phyloP scores from a whole-genome alignment of 306 rosid species.

The Canavalia ensiformis region DNA sequence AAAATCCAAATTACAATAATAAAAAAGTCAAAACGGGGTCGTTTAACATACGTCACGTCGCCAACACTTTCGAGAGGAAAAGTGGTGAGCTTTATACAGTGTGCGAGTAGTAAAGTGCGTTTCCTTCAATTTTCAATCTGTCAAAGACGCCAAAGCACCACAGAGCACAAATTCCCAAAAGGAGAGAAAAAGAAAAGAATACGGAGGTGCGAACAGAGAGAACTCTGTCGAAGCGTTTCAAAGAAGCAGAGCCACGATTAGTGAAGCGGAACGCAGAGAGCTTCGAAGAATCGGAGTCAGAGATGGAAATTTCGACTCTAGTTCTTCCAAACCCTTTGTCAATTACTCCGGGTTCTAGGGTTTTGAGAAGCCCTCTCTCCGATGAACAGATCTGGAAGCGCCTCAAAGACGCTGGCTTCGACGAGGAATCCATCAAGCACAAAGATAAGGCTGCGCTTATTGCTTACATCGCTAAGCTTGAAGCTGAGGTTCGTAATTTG shows the following conservation, averaged over 20 bases:
- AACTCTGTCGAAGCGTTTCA: slow-evolving; percentile 14
- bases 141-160: slow-evolving; percentile 18
- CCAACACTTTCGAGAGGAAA: neutral
- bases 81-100: slow-evolving; percentile 15
- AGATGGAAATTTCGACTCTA: slow-evolving; percentile 69
- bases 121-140: neutral
- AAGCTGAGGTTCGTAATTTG: slow-evolving; percentile 74
- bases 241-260: slow-evolving; percentile 14
- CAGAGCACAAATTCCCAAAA: slow-evolving; percentile 12
- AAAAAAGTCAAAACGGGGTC: slow-evolving; percentile 44
- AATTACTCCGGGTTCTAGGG: slow-evolving; percentile 88
- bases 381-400: slow-evolving; percentile 94
- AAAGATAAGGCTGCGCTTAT: slow-evolving; percentile 94
- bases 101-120: slow-evolving; percentile 40
- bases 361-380: slow-evolving; percentile 75
- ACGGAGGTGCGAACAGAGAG: neutral
- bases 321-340: slow-evolving; percentile 64
- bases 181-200: neutral
- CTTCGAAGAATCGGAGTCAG: slow-evolving; percentile 19
- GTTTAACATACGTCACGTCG: slow-evolving; percentile 18
- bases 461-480: slow-evolving; percentile 88
- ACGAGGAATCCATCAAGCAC: slow-evolving; percentile 81
- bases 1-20: neutral
- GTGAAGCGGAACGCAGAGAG: neutral
- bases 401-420: slow-evolving; percentile 81